Conservation (phyloP, 441 rosid genomes). For the Metrosideros polymorpha region DNA sequence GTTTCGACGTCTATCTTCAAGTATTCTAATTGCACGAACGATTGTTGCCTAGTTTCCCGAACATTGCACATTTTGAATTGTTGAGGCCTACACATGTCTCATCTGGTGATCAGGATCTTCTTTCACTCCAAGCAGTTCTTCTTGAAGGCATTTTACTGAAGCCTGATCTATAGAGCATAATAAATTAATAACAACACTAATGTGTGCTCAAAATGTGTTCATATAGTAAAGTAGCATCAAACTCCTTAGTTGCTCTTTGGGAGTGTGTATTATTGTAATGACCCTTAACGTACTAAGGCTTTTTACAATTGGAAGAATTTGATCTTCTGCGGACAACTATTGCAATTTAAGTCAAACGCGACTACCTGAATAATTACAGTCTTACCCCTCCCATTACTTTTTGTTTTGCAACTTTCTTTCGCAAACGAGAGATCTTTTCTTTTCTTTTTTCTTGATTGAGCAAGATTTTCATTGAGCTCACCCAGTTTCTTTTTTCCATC, state of each 20-base stretch:
- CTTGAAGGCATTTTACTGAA: slow-evolving; percentile 56
- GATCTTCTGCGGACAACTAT: too few species aligned
- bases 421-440: slow-evolving; percentile 32
- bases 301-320: slow-evolving; percentile 69
- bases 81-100: slow-evolving; percentile 38
- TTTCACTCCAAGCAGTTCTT: slow-evolving; percentile 69
- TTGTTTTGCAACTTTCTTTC: slow-evolving; percentile 43
- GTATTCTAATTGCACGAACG: slow-evolving; percentile 48
- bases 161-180: slow-evolving; percentile 20
- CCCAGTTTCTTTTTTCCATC: slow-evolving; percentile 47
- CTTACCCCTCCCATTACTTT: slow-evolving; percentile 54
- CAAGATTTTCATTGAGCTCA: slow-evolving; percentile 26
- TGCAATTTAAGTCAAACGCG: background rate
- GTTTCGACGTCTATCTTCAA: slow-evolving; percentile 45
- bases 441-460: slow-evolving; percentile 32
- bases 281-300: slow-evolving; percentile 66
- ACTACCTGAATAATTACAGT: background rate
- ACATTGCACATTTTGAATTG: slow-evolving; percentile 42
- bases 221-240: too few species aligned
- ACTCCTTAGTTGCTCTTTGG: slow-evolving; percentile 56
- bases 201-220: background rate
- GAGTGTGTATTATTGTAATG: slow-evolving; percentile 62
- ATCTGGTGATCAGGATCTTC: slow-evolving; percentile 75
- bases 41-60: slow-evolving; percentile 63
- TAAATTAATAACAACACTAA: background rate